Evolutionary conservation across 2,329 filamentous ascomycete genomes (phyloP), one percentile per base, ranked within the genome.

Genomic region (Ceratocystis smalleyi): DNA sequence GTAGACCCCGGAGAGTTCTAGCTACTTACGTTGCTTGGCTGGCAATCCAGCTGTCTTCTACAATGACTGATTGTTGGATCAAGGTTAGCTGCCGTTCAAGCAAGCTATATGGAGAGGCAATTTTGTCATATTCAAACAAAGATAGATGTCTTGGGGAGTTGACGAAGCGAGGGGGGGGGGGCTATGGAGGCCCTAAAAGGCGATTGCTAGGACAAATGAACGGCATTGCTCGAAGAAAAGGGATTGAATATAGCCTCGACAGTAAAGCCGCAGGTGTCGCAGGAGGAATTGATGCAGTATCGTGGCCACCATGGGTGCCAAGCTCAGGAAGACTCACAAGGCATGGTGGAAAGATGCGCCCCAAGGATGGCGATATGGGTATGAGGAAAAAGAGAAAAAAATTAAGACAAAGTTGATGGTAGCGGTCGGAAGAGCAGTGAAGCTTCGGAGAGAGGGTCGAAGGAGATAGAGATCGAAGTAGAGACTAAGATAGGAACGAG

Each of bases 21-120:
- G 35, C 35, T 54, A 69, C 71, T 59, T 74, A 75, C 74, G 70
- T 71, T 68, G 72, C 72, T 71, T 75, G 74, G 70, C 70, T 71
- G 64, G 74, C 71, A 68, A 75, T 74, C 72, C 72, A 75, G 71
- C 73, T 69, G 71, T 75, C 74, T 69, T 75, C 73, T 64, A 70
- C 68, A 69, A 75, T 72, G 69, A 75, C 74, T 75, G 43, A 30
- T 30, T 57, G 19, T 19, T 54, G 12, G 27, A 57, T 27, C 54
- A 57, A 57, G 54, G 54, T 57, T 57, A 57, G 54, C 54, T 57
- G 54, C 24, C 30, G 24, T 57, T 10, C 54, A 7, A 57, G 30
- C 54, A 57, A 57, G 54, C 54, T 57, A 57, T 57, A 35, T 57
- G 54, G 54, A 57, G 54, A 27, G 54, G 27, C 54, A 30, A 35